Percentiles rank a stretch among this genome's conserved stretches.
These are phyloP conservation scores for Murraya paniculata DNA, from an alignment of 345 rosid genomes.

Conservation along the genomic window DNA sequence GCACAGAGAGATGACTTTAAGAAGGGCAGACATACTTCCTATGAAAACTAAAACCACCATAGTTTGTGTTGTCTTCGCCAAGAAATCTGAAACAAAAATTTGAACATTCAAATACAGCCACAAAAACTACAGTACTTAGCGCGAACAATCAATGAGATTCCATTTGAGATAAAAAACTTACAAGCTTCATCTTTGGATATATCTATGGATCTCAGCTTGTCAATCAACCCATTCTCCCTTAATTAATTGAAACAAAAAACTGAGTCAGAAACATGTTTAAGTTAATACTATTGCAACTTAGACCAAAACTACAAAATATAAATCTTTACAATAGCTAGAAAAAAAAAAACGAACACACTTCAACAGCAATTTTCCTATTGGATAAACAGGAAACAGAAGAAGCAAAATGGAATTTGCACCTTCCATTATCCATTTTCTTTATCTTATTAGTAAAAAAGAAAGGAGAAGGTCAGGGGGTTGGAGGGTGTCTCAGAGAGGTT, in stretches of 20 bases:
- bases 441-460: not conserved
- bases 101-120: constrained; percentile 1
- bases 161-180: constrained; percentile 35
- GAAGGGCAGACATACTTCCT: constrained; percentile 58
- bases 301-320: not conserved
- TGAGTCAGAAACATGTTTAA: constrained; percentile 14
- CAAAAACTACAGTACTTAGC: not conserved
- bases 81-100: constrained; percentile 47
- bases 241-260: constrained; percentile 26
- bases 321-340: not conserved
- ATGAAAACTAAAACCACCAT: constrained; percentile 47
- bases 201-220: constrained; percentile 39
- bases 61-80: constrained; percentile 48
- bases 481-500: no score
- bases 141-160: constrained; percentile 13
- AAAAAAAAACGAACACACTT: not conserved
- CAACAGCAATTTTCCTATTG: not conserved
- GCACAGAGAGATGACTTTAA: constrained; percentile 54
- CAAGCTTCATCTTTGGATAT: constrained; percentile 63
- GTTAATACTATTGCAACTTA: not conserved
- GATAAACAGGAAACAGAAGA: not conserved
- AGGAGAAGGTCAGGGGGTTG: not conserved
- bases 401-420: not conserved
- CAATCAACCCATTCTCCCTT: constrained; percentile 64
- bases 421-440: not conserved